Conservation (phyloP, 2,329 filamentous ascomycete genomes). For the Stagonosporopsis cucurbitacearum region DNA sequence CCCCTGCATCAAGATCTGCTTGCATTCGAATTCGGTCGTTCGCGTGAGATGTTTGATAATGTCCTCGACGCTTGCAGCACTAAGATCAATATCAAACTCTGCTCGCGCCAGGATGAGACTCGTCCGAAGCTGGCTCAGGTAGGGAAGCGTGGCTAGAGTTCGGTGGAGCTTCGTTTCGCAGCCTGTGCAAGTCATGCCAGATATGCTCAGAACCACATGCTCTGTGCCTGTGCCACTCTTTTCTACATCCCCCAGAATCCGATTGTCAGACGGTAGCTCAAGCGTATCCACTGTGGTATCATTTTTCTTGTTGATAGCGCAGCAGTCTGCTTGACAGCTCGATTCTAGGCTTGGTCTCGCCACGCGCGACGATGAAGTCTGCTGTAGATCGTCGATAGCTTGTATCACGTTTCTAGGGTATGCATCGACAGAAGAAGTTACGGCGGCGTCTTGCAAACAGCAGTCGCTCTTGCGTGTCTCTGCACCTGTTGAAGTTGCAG, state of each 20-base stretch:
- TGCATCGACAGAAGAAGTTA: background rate
- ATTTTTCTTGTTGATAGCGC: background rate
- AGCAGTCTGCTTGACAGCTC: background rate
- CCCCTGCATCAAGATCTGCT: slow-evolving; percentile 41
- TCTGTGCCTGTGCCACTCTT: slow-evolving; percentile 48
- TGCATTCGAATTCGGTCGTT: slow-evolving; percentile 68
- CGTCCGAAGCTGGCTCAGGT: slow-evolving; percentile 64
- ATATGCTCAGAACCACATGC: slow-evolving; percentile 66
- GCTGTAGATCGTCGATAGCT: background rate
- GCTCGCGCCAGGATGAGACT: slow-evolving; percentile 70
- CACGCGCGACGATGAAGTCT: background rate
- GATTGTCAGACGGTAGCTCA: background rate
- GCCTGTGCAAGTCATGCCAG: slow-evolving; percentile 76
- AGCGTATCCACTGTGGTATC: background rate
- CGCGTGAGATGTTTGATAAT: slow-evolving; percentile 61
- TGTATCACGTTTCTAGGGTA: background rate
- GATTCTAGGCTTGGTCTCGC: background rate
- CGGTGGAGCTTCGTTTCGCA: slow-evolving; percentile 69
- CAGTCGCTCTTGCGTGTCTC: background rate
- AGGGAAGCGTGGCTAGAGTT: slow-evolving; percentile 58
- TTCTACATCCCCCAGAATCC: slow-evolving; percentile 26
- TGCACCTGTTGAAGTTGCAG: background rate
- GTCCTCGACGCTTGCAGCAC: slow-evolving; percentile 31
- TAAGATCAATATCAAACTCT: slow-evolving; percentile 66
- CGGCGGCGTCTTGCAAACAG: background rate